Evolutionary conservation across 2,329 filamentous ascomycete species (phyloP), one percentile per base, ranked within the genome.

Genomic region (Talaromyces sp.): DNA sequence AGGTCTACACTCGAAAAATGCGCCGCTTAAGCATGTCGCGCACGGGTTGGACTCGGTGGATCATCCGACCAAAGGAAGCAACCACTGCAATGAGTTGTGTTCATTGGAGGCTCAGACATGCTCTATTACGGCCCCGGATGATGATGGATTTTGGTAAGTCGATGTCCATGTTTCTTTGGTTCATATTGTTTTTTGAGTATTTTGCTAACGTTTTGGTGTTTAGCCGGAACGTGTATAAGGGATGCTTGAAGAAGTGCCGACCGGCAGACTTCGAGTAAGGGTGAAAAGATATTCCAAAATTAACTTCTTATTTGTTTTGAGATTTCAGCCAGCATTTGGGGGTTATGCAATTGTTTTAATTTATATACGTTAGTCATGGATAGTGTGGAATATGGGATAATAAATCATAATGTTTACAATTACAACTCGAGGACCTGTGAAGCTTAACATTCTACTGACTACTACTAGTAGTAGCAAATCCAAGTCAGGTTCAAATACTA

Each of bases 101-200:
- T 62, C 62, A 2, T 44, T 68, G 40, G 47, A 60, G 29, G 52
- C 60, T 6, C 58, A 67, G 49, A 57, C 61, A 11, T 68, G 65
- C 45, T 57, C 53, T 2, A 47, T 65, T 47, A 60, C 64, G n/a
- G 47, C 64, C 6, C 64, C 65, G 1, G 48, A 63, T 6, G 65
- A 66, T 47, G 60, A 66, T 41, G 48, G 54, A 24, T 65, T 58
- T 37, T 68, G 65, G 65, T 68, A 42, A 57, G 62, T 59, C n/a
- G 29, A n/a, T 16, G 27, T 13, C 8, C 7, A 27, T 24, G 5
- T 9, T 29, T 37, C 37, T 20, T 20, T 40, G 6, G 10, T 41
- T 6, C n/a, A 10, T 41, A 11, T 7, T 16, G 9, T 13, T 16
- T 33, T 1, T 17, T n/a, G 2, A 24, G 35, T 17, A 22, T 11